These are phyloP conservation scores for Halocafeteria seosinensis DNA, from an alignment of 108 stramenopile species.

Conservation along the genomic window DNA sequence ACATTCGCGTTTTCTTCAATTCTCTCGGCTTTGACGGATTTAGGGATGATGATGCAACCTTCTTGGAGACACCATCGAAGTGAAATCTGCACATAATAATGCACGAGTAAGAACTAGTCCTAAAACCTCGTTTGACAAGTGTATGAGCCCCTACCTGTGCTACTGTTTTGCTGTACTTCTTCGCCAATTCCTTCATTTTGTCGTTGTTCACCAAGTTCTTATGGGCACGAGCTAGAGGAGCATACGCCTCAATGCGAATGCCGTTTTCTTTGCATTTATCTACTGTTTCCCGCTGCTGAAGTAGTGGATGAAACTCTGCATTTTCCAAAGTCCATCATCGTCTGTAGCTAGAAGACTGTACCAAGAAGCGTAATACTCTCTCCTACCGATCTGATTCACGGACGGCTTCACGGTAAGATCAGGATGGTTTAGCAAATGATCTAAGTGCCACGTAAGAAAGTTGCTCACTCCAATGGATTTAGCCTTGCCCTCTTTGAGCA, in stretches of 20 bases:
- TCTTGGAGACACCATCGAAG: slow-evolving; percentile 12
- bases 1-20: slow-evolving; percentile 4
- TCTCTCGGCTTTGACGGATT: neutral
- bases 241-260: slow-evolving; percentile 5
- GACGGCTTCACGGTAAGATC: neutral
- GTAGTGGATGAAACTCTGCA: slow-evolving; percentile 6
- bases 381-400: slow-evolving; percentile 13
- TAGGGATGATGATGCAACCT: slow-evolving; percentile 7
- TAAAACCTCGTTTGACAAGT: too few relatives aligned
- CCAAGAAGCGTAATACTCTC: too few relatives aligned
- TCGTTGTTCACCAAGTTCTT: neutral
- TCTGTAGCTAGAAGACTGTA: too few relatives aligned
- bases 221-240: slow-evolving; percentile 2
- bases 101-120: too few relatives aligned
- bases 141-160: neutral
- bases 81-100: too few relatives aligned
- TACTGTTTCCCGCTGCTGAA: neutral
- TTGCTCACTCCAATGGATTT: slow-evolving; percentile 15
- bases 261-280: neutral
- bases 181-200: slow-evolving; percentile 1
- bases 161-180: neutral
- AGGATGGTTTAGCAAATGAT: neutral
- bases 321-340: too few relatives aligned
- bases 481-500: neutral
- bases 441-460: slow-evolving; percentile 7